Conservation (phyloP, 83 land plant genomes). For the Larix sibirica region DNA sequence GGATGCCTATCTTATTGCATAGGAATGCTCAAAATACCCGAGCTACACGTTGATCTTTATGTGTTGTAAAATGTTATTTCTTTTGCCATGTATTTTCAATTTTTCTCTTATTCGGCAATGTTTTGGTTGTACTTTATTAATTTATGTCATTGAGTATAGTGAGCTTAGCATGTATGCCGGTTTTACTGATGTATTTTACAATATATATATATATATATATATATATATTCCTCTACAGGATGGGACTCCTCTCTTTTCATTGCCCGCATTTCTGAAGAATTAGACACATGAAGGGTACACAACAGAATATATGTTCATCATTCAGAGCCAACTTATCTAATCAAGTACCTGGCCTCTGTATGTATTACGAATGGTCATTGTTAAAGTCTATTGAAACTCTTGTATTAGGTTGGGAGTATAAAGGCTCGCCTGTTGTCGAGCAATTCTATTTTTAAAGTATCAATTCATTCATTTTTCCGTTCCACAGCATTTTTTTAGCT, state of each 20-base stretch:
- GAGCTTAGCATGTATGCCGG: neutral
- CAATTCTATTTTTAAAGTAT: neutral
- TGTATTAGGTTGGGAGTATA: neutral
- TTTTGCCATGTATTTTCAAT: neutral
- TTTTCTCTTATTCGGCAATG: neutral
- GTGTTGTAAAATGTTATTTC: neutral
- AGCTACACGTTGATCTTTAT: neutral
- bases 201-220: too few relatives aligned
- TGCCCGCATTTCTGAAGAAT: constrained; percentile 53
- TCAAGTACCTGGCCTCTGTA: neutral
- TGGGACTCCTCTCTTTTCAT: constrained; percentile 41
- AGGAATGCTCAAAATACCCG: neutral
- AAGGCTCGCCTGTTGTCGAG: neutral
- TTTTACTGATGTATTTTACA: neutral
- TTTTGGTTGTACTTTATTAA: neutral
- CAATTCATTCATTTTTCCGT: neutral
- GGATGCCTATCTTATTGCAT: too few relatives aligned
- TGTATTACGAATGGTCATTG: neutral
- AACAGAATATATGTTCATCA: neutral
- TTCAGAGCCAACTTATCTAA: neutral
- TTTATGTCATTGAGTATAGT: too few relatives aligned
- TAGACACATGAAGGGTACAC: constrained; percentile 12
- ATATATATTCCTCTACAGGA: constrained; percentile 33
- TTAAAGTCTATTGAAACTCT: neutral
- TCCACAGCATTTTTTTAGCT: neutral